A percentile compares a stretch with the other conserved stretches of the same genome.
These are phyloP conservation scores for Teunomyces gatunensis DNA, from an alignment of 805 yeast genomes.

Conservation along the genomic window DNA sequence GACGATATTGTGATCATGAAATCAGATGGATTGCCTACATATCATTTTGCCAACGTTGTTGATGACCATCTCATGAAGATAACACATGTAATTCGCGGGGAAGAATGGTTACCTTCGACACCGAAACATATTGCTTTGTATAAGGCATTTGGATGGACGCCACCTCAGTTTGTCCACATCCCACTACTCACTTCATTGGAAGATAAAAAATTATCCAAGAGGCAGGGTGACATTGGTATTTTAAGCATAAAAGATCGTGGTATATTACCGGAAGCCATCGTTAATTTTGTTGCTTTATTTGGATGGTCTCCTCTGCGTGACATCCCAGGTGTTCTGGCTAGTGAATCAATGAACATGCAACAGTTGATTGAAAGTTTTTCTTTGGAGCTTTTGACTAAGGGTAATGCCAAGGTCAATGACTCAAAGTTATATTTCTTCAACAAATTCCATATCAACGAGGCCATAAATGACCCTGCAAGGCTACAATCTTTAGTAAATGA, in stretches of 20 bases:
- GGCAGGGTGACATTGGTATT: slow-evolving; percentile 81
- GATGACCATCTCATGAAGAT: slow-evolving; percentile 93
- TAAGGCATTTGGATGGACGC: slow-evolving; percentile 78
- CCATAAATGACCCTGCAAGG: slow-evolving; percentile 36
- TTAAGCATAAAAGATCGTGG: slow-evolving; percentile 57
- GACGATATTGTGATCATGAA: slow-evolving; percentile 90
- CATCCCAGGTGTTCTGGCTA: slow-evolving; percentile 42
- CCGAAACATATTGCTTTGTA: slow-evolving; percentile 91
- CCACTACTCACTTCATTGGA: slow-evolving; percentile 75
- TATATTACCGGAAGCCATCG: slow-evolving; percentile 78
- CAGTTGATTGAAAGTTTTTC: slow-evolving; percentile 58
- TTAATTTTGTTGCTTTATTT: slow-evolving; percentile 83
- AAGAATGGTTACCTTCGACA: slow-evolving; percentile 96
- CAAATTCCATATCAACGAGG: slow-evolving; percentile 56
- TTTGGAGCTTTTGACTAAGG: slow-evolving; percentile 76
- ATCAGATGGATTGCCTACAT: slow-evolving; percentile 94
- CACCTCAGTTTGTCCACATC: slow-evolving; percentile 83
- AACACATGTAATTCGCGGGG: slow-evolving; percentile 95
- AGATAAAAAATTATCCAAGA: slow-evolving; percentile 79
- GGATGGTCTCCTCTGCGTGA: slow-evolving; percentile 90
- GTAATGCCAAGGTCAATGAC: slow-evolving; percentile 88
- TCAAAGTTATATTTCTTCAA: slow-evolving; percentile 75
- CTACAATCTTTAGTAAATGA: slow-evolving; percentile 37
- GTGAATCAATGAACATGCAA: slow-evolving; percentile 51
- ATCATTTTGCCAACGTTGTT: slow-evolving; percentile 92